Percentiles rank a stretch among this genome's conserved stretches.
Evolutionary conservation across 1,139 yeast genomes (phyloP).

Genomic region (Suhomyces panamericanus): DNA sequence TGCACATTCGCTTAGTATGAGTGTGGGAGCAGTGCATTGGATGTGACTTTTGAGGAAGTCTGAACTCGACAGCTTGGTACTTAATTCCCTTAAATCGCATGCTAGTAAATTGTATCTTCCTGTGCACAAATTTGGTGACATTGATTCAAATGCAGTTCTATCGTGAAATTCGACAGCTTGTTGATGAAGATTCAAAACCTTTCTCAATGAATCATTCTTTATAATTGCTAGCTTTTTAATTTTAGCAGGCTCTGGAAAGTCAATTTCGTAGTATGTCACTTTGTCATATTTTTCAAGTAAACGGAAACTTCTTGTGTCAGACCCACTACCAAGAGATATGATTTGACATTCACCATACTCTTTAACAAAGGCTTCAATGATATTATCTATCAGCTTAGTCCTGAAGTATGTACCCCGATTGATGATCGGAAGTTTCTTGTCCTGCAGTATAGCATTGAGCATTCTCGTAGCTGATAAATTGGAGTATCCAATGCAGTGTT

Average conservation of each 20-base stretch:
- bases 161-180: conserved; percentile 12
- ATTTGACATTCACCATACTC: conserved; percentile 52
- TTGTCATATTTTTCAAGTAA: conserved; percentile 31
- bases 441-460: conserved; percentile 39
- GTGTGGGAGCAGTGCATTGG: conserved; percentile 51
- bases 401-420: conserved; percentile 81
- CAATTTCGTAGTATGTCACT: conserved; percentile 67
- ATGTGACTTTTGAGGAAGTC: neutral
- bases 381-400: conserved; percentile 57
- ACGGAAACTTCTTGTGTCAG: conserved; percentile 78
- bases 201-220: conserved; percentile 24
- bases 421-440: conserved; percentile 72
- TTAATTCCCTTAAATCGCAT: conserved; percentile 50
- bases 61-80: neutral
- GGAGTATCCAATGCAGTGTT: conserved; percentile 42
- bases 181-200: conserved; percentile 20
- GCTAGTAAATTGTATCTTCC: conserved; percentile 54
- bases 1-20: conserved; percentile 85
- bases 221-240: conserved; percentile 60
- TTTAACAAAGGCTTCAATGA: conserved; percentile 52
- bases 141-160: conserved; percentile 25
- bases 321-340: conserved; percentile 90
- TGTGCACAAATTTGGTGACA: conserved; percentile 41
- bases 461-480: conserved; percentile 43
- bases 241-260: conserved; percentile 62